Percentiles rank a stretch among this genome's conserved stretches.
Evolutionary conservation across 2,329 filamentous ascomycete genomes (phyloP).

Genomic region (Venturia nashicola): DNA sequence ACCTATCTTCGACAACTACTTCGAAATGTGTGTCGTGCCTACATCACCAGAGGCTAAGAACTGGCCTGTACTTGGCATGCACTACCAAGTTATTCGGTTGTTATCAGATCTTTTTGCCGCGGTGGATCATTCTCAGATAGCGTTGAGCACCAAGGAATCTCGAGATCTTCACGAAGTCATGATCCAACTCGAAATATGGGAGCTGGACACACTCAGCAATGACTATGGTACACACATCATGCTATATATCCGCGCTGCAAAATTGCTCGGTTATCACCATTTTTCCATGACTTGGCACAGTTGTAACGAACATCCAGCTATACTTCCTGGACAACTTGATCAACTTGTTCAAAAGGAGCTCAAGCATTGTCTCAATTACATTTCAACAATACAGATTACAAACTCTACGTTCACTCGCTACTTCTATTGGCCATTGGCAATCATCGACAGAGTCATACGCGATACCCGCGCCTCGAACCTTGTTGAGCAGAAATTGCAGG

Average conservation of each 20-base stretch:
- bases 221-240: neutral
- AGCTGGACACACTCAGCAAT: neutral
- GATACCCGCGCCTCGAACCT: neutral
- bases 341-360: neutral
- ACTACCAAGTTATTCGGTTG: conserved; percentile 1
- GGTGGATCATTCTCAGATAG: neutral
- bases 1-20: conserved; percentile 4
- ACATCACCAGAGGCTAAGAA: neutral
- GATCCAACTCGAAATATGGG: neutral
- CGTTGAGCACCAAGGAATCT: neutral
- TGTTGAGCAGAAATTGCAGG: neutral
- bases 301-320: neutral
- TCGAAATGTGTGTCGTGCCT: neutral
- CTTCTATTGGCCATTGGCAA: conserved; percentile 6
- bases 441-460: neutral
- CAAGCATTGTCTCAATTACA: neutral
- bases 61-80: conserved; percentile 4
- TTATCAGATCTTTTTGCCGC: conserved; percentile 4
- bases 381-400: neutral
- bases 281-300: neutral
- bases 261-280: neutral
- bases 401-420: neutral
- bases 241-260: conserved; percentile 1
- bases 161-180: conserved; percentile 3
- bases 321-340: neutral